Percentiles rank a stretch among this genome's conserved stretches.
These are phyloP conservation scores for Chenopodium formosanum DNA, from an alignment of 148 eudicot species.

Conservation along the genomic window DNA sequence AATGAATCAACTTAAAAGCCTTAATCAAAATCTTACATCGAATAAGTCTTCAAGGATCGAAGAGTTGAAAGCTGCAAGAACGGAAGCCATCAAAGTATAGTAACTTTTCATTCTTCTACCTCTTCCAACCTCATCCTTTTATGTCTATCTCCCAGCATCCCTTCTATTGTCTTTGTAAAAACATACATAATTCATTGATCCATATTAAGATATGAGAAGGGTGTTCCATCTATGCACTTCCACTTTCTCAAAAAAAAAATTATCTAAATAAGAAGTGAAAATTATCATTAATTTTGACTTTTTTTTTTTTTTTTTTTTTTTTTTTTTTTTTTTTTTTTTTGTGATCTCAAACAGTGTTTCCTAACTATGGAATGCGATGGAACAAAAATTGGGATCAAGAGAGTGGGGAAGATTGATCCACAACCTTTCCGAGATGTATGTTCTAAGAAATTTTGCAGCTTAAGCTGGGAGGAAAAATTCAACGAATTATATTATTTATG, in stretches of 20 bases:
- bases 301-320: not conserved
- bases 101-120: not conserved
- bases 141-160: not conserved
- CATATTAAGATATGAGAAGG: too few species aligned
- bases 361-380: slow-evolving; percentile 4
- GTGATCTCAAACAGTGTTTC: slow-evolving; percentile 3
- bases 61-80: slow-evolving; percentile 21
- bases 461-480: slow-evolving; percentile 15
- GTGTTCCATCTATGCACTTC: too few species aligned
- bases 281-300: not conserved
- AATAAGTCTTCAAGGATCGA: slow-evolving; percentile 12
- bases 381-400: slow-evolving; percentile 19
- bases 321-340: not conserved
- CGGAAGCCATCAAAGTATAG: slow-evolving; percentile 19
- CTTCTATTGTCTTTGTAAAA: not conserved
- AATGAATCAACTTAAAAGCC: slow-evolving; percentile 12
- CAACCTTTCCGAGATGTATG: slow-evolving; percentile 22
- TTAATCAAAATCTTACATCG: slow-evolving; percentile 4
- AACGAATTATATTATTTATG: slow-evolving; percentile 10
- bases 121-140: not conserved
- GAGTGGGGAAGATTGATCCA: slow-evolving; percentile 27
- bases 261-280: not conserved
- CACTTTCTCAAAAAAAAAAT: too few species aligned
- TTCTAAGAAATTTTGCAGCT: slow-evolving; percentile 12
- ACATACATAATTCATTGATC: too few species aligned